A percentile compares a stretch with the other conserved stretches of the same genome.
These are phyloP conservation scores for Pseudogymnoascus sp. DNA, from an alignment of 2,329 filamentous ascomycete genomes.

Conservation along the genomic window DNA sequence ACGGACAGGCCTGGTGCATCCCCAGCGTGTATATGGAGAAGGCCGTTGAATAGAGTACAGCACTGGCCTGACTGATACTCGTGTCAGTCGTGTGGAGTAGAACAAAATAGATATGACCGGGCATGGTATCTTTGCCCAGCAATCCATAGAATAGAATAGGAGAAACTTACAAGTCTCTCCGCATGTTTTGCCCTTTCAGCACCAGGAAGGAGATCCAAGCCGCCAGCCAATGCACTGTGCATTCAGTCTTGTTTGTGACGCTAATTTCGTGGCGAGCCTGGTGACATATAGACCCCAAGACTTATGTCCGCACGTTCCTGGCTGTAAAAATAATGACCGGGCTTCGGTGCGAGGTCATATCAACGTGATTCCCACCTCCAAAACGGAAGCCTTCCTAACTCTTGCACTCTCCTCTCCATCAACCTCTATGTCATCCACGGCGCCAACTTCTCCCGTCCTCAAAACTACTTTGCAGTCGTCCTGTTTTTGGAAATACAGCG, in stretches of 20 bases:
- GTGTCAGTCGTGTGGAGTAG: not conserved
- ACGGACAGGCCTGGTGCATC: not conserved
- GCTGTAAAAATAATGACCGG: not conserved
- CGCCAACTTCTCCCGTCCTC: conserved; percentile 27
- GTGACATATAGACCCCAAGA: not conserved
- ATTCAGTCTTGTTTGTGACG: not conserved
- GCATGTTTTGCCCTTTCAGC: not conserved
- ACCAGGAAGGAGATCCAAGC: not conserved
- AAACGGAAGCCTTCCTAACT: conserved; percentile 21
- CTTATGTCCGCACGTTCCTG: not conserved
- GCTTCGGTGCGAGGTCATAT: not conserved
- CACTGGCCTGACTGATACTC: not conserved
- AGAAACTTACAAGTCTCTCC: not conserved
- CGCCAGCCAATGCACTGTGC: not conserved
- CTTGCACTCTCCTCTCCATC: conserved; percentile 22
- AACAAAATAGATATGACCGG: not conserved
- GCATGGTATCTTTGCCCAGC: not conserved
- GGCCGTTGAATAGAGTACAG: not conserved
- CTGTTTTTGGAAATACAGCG: conserved; percentile 23
- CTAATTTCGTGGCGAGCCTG: not conserved
- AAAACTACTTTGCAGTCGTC: conserved; percentile 24
- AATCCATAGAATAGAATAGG: not conserved
- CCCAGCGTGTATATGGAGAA: conserved; percentile 8
- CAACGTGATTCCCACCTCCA: conserved; percentile 9
- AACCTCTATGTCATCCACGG: conserved; percentile 28